Conservation (phyloP, 1,284 basidiomycete species). For the Pseudozyma sp. region DNA sequence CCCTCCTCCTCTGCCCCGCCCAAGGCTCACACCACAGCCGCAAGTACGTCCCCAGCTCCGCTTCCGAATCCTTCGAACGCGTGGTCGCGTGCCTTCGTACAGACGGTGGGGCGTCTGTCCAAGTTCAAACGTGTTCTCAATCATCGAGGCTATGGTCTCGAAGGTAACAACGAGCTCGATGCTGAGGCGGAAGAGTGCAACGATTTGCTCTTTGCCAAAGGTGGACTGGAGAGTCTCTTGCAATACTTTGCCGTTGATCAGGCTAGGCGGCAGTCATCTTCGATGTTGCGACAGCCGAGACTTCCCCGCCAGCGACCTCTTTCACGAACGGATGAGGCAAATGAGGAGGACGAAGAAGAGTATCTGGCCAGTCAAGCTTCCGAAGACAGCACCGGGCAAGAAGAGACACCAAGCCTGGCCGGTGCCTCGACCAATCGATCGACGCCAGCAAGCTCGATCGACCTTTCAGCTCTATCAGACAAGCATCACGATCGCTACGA, state of each 20-base stretch:
- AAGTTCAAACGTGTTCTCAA: constrained; percentile 80
- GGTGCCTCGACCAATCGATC: constrained; percentile 48
- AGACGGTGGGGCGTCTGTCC: constrained; percentile 82
- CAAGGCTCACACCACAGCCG: background rate
- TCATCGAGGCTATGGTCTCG: constrained; percentile 26
- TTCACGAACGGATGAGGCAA: constrained; percentile 29
- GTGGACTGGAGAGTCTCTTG: constrained; percentile 56
- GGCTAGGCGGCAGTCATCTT: constrained; percentile 20
- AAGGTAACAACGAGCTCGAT: constrained; percentile 41
- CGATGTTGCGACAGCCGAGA: constrained; percentile 2
- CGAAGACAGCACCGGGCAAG: constrained; percentile 44
- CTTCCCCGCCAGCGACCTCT: constrained; percentile 28
- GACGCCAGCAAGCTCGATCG: constrained; percentile 58
- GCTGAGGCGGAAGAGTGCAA: constrained; percentile 69
- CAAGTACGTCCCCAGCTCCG: constrained; percentile 25
- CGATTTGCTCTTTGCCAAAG: constrained; percentile 58
- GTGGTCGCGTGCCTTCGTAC: constrained; percentile 80
- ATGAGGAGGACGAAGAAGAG: constrained; percentile 50
- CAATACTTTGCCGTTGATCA: constrained; percentile 49
- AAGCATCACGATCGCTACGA: constrained; percentile 16
- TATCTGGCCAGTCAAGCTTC: constrained; percentile 32
- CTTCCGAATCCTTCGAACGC: constrained; percentile 70
- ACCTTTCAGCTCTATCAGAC: constrained; percentile 25
- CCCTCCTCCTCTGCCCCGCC: background rate
- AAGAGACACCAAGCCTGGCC: constrained; percentile 57